A percentile compares a stretch with the other conserved stretches of the same genome.
phyloP scores from a whole-genome alignment of 768 basidiomycete species.

The Terana coerulea region DNA sequence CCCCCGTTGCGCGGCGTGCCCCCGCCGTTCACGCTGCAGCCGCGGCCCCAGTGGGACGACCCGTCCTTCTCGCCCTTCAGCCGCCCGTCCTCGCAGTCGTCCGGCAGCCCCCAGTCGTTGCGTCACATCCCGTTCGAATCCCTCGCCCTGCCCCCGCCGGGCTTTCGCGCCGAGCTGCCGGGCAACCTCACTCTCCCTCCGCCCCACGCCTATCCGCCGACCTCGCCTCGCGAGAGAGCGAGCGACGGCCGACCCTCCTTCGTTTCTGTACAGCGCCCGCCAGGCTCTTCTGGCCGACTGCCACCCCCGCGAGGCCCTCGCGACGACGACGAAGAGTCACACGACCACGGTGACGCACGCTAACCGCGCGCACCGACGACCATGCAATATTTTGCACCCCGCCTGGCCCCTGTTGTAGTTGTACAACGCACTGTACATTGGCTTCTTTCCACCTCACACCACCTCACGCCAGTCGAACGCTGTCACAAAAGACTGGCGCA shows the following conservation, averaged over 20 bases:
- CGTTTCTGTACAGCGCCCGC: neutral
- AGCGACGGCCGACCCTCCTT: neutral
- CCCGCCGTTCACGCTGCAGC: conserved; percentile 65
- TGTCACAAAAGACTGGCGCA: neutral
- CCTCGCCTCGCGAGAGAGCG: neutral
- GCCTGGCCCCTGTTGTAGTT: conserved; percentile 12
- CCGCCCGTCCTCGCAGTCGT: conserved; percentile 15
- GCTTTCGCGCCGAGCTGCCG: neutral
- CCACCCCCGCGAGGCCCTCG: neutral
- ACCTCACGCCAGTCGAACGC: neutral
- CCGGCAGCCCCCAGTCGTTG: conserved; percentile 12
- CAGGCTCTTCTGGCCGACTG: conserved; percentile 1
- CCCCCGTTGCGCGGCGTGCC: conserved; percentile 29
- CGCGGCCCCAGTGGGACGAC: conserved; percentile 63
- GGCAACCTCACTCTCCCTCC: conserved; percentile 1
- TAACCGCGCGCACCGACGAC: conserved; percentile 10
- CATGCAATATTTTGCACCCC: neutral
- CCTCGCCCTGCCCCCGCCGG: conserved; percentile 8
- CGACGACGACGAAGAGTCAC: conserved; percentile 9
- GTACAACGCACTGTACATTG: conserved; percentile 10
- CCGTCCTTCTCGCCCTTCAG: conserved; percentile 29
- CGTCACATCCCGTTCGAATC: conserved; percentile 4
- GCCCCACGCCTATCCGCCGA: neutral
- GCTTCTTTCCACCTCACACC: neutral
- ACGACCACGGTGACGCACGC: conserved; percentile 8